Base-by-base conservation (phyloP, 2,329 filamentous ascomycete genomes). In the Penicillium sp. region DNA sequence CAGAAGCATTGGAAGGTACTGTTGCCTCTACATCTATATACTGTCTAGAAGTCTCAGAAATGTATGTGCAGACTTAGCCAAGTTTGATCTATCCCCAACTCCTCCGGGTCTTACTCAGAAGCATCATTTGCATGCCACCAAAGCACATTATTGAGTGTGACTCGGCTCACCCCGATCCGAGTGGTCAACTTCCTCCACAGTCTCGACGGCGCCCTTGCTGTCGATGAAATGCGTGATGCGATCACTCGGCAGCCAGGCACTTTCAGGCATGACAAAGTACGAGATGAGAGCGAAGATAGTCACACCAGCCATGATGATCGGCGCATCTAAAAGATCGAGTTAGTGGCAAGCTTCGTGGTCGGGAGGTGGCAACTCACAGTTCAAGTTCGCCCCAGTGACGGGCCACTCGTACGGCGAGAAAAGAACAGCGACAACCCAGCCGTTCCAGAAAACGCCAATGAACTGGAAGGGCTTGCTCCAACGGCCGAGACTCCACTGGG, bases 241-340 rank as follows among this genome's bases (percentile, higher is more conserved):
- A 34, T 67, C 57, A 10, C 57, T 63, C 1, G 72, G 72, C 31
- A 76, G 53, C 72, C 72, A 76, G 1, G 61, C 57, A 3, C 69
- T 69, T 29, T 70, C 65, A 1, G 73, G 72, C 45, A 71, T 70
- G n/a, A 73, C 23, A 55, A 69, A 72, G 65, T 72, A 75, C 7
- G 72, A 73, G 15, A 72, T 39, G 11, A 75, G 36, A 0, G 72
- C 73, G 26, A 76, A 61, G 21, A 76, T 67, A 0, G 73, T 77
- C 3, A 75, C 71, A 2, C 59, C 64, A 2, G 54, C 69, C 71
- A 77, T 75, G 41, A 76, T 76, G 9, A 76, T 71, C 0, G 74
- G 73, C 0, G 74, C 73, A 46, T 72, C 68, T 71, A 35, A 16
- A 2, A 20, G 11, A 18, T n/a, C 3, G 8, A 23, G 11, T 53